Base-by-base conservation (phyloP, 73 alveolate genomes). In the Symbiodinium pilosum region DNA sequence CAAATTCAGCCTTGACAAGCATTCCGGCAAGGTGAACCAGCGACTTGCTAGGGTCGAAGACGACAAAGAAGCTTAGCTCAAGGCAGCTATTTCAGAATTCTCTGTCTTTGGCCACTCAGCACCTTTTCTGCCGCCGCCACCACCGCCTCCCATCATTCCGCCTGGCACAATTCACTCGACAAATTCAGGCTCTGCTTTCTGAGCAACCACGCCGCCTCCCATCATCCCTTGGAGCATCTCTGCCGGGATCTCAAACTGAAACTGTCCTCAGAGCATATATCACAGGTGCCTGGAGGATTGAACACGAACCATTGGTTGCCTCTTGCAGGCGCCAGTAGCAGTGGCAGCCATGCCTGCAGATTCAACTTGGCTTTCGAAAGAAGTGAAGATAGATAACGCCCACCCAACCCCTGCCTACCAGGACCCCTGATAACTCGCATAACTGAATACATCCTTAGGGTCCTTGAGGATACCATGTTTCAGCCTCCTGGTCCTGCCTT, bases 41-140 rank as follows among this genome's bases (percentile, higher is more conserved):
- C 2, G 56, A 18, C 40, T 8, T 12, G 64, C 54, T 7, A 20
- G 59, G 43, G 59, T 2, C 88, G 14, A 30, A 21, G 43, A 83
- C 38, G 88, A 41, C n/a, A 77, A 26, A 18, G 59, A 36, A 83
- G 36, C 38, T 26, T 40, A 40, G 39, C 59, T 41, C 26, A 86
- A 34, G 24, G 42, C 96, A 0, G 96, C 30, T 28, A 89, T n/a
- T 43, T 89, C 96, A 1, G 96, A 89, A 42, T 89, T 89, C 87
- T 89, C 96, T 24, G 96, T 89, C 77, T 89, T 89, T 68, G 96
- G 96, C 96, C 96, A 89, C 83, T 89, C 96, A 51, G 96, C 96
- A 12, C 96, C 96, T 59, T 89, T 89, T 16, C 96, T 85, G 14
- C 96, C 96, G 69, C 96, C 96, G 30, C 96, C 87, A 16, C 87